Conservation (phyloP, 441 rosid species). For the Melastoma candidum region DNA sequence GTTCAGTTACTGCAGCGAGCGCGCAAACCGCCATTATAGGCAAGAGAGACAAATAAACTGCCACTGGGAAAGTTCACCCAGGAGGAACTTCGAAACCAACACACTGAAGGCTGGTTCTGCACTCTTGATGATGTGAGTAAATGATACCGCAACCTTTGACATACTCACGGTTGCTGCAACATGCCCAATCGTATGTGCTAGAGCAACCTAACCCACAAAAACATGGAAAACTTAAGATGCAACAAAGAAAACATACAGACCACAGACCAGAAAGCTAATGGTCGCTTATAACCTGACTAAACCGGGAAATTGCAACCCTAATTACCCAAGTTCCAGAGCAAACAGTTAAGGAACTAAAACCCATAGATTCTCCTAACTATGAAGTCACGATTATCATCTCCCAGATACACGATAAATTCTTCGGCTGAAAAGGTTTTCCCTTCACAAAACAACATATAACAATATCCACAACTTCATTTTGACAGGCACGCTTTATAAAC, state of each 20-base stretch:
- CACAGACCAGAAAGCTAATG: background rate
- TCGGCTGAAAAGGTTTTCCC: too few relatives aligned
- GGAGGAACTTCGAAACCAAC: conserved; percentile 49
- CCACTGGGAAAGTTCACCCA: conserved; percentile 79
- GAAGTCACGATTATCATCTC: too few relatives aligned
- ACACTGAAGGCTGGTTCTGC: conserved; percentile 75
- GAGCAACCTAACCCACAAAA: conserved; percentile 40
- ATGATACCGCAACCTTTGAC: conserved; percentile 64
- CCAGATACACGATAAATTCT: too few relatives aligned
- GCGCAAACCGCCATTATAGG: conserved; percentile 97
- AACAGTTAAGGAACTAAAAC: too few relatives aligned
- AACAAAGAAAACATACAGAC: conserved; percentile 1
- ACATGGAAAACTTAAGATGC: background rate
- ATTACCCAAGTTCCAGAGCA: background rate
- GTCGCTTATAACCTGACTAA: background rate
- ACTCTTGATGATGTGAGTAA: conserved; percentile 64
- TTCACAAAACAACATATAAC: too few relatives aligned
- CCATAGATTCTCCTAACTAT: too few relatives aligned
- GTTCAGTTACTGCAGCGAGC: conserved; percentile 90
- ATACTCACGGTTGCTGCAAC: conserved; percentile 78
- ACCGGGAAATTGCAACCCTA: background rate
- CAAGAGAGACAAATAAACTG: conserved; percentile 76
- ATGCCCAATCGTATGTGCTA: conserved; percentile 74
- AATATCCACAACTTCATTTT: too few relatives aligned
- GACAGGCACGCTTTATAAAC: too few relatives aligned